Percentiles rank a stretch among this genome's conserved stretches.
phyloP scores from a whole-genome alignment of 805 yeast genomes.

The Candida methanosorbosa region DNA sequence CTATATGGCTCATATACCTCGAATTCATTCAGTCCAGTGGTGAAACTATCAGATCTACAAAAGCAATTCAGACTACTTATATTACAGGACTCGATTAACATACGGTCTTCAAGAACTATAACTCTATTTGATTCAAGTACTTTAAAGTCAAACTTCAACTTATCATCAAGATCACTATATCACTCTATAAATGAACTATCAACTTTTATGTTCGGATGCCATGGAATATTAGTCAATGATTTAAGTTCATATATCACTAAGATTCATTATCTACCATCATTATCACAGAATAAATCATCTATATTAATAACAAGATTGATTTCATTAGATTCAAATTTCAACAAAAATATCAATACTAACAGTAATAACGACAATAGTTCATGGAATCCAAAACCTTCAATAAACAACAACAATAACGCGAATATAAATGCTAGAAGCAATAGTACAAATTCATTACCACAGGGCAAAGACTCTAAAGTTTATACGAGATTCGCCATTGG shows the following conservation, averaged over 20 bases:
- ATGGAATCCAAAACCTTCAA: slow-evolving; percentile 37
- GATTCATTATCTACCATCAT: slow-evolving; percentile 36
- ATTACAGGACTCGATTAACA: slow-evolving; percentile 41
- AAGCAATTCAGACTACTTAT: slow-evolving; percentile 32
- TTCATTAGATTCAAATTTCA: slow-evolving; percentile 18
- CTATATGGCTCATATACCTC: slow-evolving; percentile 31
- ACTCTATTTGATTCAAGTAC: no score
- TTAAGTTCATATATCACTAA: slow-evolving; percentile 32
- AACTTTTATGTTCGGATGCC: slow-evolving; percentile 47
- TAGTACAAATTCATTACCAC: no score
- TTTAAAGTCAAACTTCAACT: no score
- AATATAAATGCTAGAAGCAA: not conserved
- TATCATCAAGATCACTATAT: no score
- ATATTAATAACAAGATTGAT: slow-evolving; percentile 39
- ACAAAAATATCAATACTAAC: not conserved
- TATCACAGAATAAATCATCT: slow-evolving; percentile 20
- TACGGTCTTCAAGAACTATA: no score
- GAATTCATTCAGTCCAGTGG: slow-evolving; percentile 3
- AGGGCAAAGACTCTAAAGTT: no score
- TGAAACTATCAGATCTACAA: slow-evolving; percentile 15
- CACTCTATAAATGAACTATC: slow-evolving; percentile 38
- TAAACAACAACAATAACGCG: slow-evolving; percentile 6
- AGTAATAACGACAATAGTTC: slow-evolving; percentile 3
- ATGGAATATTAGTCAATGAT: slow-evolving; percentile 42
- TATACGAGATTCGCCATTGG: slow-evolving; percentile 42